phyloP scores from a whole-genome alignment of 2,329 filamentous ascomycete genomes.

The Corinectria fuckeliana region DNA sequence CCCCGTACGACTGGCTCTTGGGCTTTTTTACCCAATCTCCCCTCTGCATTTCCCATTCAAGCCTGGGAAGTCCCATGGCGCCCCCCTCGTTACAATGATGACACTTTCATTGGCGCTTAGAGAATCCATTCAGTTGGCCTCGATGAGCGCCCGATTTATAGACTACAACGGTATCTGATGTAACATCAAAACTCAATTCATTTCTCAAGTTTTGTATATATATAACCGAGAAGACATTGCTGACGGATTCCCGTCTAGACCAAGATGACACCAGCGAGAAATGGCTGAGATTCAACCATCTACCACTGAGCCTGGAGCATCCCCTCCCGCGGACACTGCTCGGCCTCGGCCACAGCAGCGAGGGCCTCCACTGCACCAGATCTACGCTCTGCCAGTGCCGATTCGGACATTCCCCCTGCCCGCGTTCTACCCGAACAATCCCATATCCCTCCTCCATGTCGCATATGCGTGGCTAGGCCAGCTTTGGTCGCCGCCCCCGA shows the following conservation, averaged over 20 bases:
- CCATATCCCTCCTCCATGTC: conserved; percentile 83
- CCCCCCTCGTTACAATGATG: conserved; percentile 60
- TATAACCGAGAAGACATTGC: background rate
- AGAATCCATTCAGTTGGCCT: conserved; percentile 65
- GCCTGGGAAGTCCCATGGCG: conserved; percentile 14
- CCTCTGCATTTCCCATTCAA: background rate
- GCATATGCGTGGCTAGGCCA: conserved; percentile 79
- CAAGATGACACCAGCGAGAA: conserved; percentile 54
- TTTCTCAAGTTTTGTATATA: background rate
- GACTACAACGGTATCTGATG: conserved; percentile 99
- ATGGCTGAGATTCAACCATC: conserved; percentile 51
- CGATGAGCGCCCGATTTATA: conserved; percentile 71
- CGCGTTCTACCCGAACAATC: conserved; percentile 89
- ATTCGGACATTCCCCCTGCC: conserved; percentile 85
- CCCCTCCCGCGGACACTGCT: conserved; percentile 29
- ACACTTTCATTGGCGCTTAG: conserved; percentile 65
- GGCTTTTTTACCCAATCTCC: conserved; percentile 1
- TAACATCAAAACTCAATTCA: conserved; percentile 33
- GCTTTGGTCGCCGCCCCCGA: conserved; percentile 68
- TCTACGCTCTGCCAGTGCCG: conserved; percentile 83
- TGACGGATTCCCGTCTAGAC: conserved; percentile 40
- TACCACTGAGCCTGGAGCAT: conserved; percentile 29
- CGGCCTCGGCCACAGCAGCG: conserved; percentile 38
- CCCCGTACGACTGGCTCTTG: background rate
- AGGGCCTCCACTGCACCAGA: conserved; percentile 64